Conservation (phyloP, 2,329 filamentous ascomycete genomes). For the Monosporascus sp. region DNA sequence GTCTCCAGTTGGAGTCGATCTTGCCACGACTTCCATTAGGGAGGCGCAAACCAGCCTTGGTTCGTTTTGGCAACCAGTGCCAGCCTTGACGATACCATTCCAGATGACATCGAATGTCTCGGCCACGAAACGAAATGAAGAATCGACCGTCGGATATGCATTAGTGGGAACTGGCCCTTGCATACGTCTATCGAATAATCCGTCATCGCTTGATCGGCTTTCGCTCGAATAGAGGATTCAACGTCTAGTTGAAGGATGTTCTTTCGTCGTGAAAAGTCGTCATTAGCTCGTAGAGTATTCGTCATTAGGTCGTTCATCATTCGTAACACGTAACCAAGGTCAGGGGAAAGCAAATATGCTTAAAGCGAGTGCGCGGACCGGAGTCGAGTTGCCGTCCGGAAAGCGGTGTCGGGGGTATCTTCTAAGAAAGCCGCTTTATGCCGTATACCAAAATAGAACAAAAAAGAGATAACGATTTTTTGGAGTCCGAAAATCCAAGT, state of each 20-base stretch:
- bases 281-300: conserved; percentile 29
- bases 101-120: conserved; percentile 18
- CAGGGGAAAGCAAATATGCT: conserved; percentile 27
- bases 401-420: conserved; percentile 32
- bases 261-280: conserved; percentile 39
- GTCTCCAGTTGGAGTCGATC: conserved; percentile 19
- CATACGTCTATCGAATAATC: conserved; percentile 20
- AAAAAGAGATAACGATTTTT: conserved; percentile 22
- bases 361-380: conserved; percentile 33
- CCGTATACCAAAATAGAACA: conserved; percentile 28
- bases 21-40: conserved; percentile 20
- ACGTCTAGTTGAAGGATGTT: conserved; percentile 26
- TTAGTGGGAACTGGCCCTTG: conserved; percentile 19
- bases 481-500: conserved; percentile 32
- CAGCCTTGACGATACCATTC: conserved; percentile 22
- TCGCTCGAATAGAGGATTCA: conserved; percentile 22
- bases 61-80: conserved; percentile 24
- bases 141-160: conserved; percentile 21
- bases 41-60: conserved; percentile 17
- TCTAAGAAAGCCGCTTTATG: conserved; percentile 38
- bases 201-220: conserved; percentile 21
- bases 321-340: conserved; percentile 39
- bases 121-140: conserved; percentile 17
- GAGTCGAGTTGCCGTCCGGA: conserved; percentile 14
- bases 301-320: conserved; percentile 32